Percentiles rank a stretch among this genome's conserved stretches.
Evolutionary conservation across 2,329 filamentous ascomycete species (phyloP).

Genomic region (Verticillium nubilum): DNA sequence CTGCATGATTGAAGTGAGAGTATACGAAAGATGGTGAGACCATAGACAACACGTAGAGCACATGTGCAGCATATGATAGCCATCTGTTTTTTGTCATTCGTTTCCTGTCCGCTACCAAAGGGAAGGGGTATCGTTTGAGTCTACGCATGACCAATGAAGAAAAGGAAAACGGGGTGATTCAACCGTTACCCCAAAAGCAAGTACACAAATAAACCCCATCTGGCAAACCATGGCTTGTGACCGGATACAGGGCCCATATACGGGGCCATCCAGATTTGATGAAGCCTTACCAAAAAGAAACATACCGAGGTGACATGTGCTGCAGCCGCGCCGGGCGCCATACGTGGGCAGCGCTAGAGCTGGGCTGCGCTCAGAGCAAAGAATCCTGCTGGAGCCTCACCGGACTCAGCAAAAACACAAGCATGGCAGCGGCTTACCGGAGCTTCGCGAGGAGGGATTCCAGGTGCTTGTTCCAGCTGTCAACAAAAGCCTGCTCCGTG

Average conservation of each 20-base stretch:
- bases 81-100: neutral
- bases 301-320: neutral
- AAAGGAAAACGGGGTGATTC: neutral
- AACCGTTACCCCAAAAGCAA: constrained; percentile 7
- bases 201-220: constrained; percentile 6
- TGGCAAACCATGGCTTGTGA: neutral
- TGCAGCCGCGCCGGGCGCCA: neutral
- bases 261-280: neutral
- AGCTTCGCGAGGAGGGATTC: constrained; percentile 59
- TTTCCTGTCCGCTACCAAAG: neutral
- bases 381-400: neutral
- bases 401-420: neutral
- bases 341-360: neutral
- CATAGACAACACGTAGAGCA: constrained; percentile 18
- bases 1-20: constrained; percentile 1
- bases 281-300: neutral
- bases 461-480: constrained; percentile 72
- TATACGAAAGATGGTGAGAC: neutral
- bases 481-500: constrained; percentile 78
- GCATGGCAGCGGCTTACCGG: constrained; percentile 9
- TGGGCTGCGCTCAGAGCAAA: neutral
- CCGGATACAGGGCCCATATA: neutral
- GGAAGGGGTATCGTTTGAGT: neutral
- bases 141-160: neutral
- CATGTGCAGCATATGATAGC: neutral